Evolutionary conservation across 306 rosid genomes (phyloP), one percentile per base, ranked within the genome.

Genomic region (Prunus padus): DNA sequence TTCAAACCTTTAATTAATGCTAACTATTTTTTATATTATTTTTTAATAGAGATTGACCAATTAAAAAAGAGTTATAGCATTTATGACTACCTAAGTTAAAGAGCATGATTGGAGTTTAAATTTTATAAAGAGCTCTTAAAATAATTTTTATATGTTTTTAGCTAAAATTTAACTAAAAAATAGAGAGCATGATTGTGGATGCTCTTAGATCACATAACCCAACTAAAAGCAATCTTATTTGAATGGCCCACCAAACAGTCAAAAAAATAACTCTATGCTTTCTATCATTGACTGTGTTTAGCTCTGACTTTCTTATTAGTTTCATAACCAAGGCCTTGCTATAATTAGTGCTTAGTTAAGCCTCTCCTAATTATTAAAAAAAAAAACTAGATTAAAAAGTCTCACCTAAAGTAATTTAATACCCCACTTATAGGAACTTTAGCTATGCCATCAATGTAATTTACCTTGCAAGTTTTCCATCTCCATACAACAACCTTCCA

Each of bases 401-500:
- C 23, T 0, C 11, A 47, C 18, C 51, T 13, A 13, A 47, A 13
- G 5, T 47, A 47, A 47, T 51, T 51, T 51, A 15, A 51, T 51
- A 18, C 57, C 57, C 57, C 57, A 51, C 23, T 18, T 18, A 14
- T 28, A 15, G 20, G 64, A 33, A 12, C 14, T 13, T 61, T 61
- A 25, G 13, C 20, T 44, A 8, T 47, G 8, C 25, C 51, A 75
- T 69, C 63, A 77, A 57, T 49, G 57, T 66, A 62, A 54, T 78
- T 75, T 84, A 68, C 79, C 81, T 40, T 66, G 73, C 71, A 81
- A 81, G 85, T 78, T 67, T 78, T 63, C 60, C 50, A 56, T 71
- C 76, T 62, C 65, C 60, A 67, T 61, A 12, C 20, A 44, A 68
- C 37, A 9, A 47, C 14, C 30, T 19, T 49, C 30, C 57, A 69